These are phyloP conservation scores for Selenicereus undatus DNA, from an alignment of 148 eudicot genomes.

Conservation along the genomic window DNA sequence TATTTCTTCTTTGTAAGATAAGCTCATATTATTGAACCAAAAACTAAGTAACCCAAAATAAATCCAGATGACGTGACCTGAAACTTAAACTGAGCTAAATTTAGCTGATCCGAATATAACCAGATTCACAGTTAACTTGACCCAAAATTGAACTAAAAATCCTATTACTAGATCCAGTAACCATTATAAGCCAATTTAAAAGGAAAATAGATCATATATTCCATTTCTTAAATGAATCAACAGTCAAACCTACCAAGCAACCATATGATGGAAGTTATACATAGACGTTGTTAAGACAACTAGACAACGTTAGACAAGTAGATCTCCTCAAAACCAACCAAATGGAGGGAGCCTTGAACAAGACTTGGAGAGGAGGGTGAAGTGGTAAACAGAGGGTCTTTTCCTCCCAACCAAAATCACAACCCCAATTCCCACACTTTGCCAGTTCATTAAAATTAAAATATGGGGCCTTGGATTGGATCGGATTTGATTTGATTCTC, in stretches of 20 bases:
- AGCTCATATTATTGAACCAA: too few relatives aligned
- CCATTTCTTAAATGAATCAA: neutral
- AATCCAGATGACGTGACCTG: too few relatives aligned
- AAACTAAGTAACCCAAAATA: too few relatives aligned
- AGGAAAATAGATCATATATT: too few relatives aligned
- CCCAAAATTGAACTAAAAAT: too few relatives aligned
- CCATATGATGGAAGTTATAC: neutral
- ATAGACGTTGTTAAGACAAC: neutral
- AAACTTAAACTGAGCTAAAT: too few relatives aligned
- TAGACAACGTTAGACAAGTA: neutral
- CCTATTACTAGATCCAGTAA: too few relatives aligned
- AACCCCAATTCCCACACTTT: neutral
- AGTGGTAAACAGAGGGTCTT: neutral
- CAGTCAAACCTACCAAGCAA: neutral
- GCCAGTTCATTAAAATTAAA: neutral
- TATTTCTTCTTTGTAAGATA: too few relatives aligned
- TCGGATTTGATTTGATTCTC: neutral
- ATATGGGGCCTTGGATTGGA: conserved; percentile 9
- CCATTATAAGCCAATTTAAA: too few relatives aligned
- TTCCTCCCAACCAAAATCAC: neutral
- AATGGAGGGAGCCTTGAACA: neutral
- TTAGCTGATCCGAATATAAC: too few relatives aligned
- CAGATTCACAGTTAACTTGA: too few relatives aligned
- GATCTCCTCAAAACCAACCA: neutral
- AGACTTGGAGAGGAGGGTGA: neutral